Evolutionary conservation across 139 green algal species (phyloP), one percentile per base, ranked within the genome.

Genomic region (Coccomyxa sp.): DNA sequence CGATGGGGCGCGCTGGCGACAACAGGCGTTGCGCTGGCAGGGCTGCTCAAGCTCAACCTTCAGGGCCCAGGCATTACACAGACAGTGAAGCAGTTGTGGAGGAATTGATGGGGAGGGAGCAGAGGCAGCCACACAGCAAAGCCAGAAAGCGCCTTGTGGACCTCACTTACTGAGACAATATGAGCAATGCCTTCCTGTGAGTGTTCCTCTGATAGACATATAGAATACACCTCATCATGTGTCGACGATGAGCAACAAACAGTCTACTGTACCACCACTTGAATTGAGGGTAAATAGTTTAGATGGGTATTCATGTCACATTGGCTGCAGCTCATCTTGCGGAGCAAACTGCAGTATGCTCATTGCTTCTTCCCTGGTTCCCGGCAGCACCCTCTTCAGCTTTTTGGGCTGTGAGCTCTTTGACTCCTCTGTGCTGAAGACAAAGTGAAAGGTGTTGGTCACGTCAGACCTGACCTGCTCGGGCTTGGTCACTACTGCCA

Each of bases 21-120:
- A 6, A 90, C 88, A 5, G 55, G 81, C 12, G 39, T 94, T 6
- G 87, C 90, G 0, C 84, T 91, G 35, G 31, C 92, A 16, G 92
- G 92, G 29, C 77, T 96, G 34, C 82, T 90, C 41, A 93, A 94
- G 85, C 79, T 96, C 39, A 95, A 94, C 79, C 50, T 90, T 35
- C 29, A 69, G 27, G 90, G 90, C 0, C 88, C 88, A 34, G 90
- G 90, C 4, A 70, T 94, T 6, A 93, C 88, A 33, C 73, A 85
- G 27, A 88, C 87, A 9, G 80, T 93, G 22, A 88, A 89, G 75
- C 75, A 82, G 37, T 83, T 93, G 22, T 93, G 89, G 89, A 80
- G 80, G 68, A 71, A 71, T 22, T n/a, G n/a, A n/a, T n/a, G n/a
- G n/a, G n/a, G n/a, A n/a, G n/a, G n/a, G n/a, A n/a, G n/a, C n/a